phyloP scores from a whole-genome alignment of 495 filamentous ascomycete species.

The Daldinia vernicosa region DNA sequence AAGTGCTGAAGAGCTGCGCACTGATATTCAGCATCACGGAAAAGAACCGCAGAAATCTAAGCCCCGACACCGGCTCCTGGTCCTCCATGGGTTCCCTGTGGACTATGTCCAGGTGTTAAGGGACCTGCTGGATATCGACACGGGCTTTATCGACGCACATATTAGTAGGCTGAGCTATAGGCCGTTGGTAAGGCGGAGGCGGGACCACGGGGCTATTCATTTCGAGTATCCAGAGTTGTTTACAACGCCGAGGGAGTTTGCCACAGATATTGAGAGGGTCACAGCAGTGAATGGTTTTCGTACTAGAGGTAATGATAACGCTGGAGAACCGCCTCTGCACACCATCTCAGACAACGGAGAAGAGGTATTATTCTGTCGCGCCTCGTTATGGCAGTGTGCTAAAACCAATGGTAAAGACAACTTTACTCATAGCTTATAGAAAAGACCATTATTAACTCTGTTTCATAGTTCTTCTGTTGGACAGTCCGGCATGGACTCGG shows the following conservation, averaged over 20 bases:
- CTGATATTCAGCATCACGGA: background rate
- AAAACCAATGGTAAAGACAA: slow-evolving; percentile 23
- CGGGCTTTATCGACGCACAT: slow-evolving; percentile 49
- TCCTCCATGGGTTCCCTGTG: slow-evolving; percentile 41
- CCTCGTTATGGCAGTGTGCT: slow-evolving; percentile 43
- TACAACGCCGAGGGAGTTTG: background rate
- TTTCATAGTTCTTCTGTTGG: slow-evolving; percentile 45
- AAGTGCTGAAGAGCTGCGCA: slow-evolving; percentile 29
- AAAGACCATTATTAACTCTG: background rate
- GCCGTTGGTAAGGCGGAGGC: slow-evolving; percentile 12
- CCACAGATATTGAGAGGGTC: background rate
- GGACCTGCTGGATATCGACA: slow-evolving; percentile 38
- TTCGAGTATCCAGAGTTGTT: slow-evolving; percentile 50
- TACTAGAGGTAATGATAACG: slow-evolving; percentile 12
- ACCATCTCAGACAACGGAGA: slow-evolving; percentile 30
- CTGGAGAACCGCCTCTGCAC: slow-evolving; percentile 16
- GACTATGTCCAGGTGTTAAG: slow-evolving; percentile 35
- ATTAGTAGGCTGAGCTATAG: slow-evolving; percentile 41
- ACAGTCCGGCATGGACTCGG: slow-evolving; percentile 39
- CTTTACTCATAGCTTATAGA: slow-evolving; percentile 12
- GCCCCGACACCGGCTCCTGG: slow-evolving; percentile 32
- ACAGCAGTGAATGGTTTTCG: background rate
- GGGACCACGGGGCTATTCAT: background rate
- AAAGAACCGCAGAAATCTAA: background rate
- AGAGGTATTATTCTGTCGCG: slow-evolving; percentile 42